A percentile compares a stretch with the other conserved stretches of the same genome.
phyloP scores from a whole-genome alignment of 305 asterid species.

The Plantago rigida region DNA sequence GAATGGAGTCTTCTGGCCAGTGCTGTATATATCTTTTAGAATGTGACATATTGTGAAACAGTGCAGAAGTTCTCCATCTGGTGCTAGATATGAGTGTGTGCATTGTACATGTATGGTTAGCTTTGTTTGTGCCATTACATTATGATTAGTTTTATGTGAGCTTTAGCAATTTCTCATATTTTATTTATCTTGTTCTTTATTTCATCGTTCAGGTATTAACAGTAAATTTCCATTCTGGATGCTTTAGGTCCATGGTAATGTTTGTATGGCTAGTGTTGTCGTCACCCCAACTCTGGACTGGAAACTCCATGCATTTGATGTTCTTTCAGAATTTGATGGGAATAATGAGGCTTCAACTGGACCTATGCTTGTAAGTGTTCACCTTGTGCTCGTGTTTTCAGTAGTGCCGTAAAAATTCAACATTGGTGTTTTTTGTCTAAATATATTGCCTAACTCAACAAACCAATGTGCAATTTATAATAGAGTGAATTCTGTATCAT shows the following conservation, averaged over 20 bases:
- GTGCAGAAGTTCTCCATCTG: not conserved
- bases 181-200: slow-evolving; percentile 18
- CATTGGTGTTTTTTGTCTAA: not conserved
- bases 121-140: not conserved
- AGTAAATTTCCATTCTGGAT: slow-evolving; percentile 25
- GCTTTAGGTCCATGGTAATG: slow-evolving; percentile 95
- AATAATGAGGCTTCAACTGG: slow-evolving; percentile 70
- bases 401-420: slow-evolving; percentile 12
- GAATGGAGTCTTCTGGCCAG: too few relatives aligned
- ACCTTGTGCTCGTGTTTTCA: slow-evolving; percentile 23
- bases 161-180: slow-evolving; percentile 16
- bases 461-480: too few relatives aligned
- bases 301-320: slow-evolving; percentile 96
- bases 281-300: slow-evolving; percentile 94
- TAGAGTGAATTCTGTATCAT: slow-evolving; percentile 7
- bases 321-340: slow-evolving; percentile 91
- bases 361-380: slow-evolving; percentile 77
- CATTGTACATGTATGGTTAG: too few relatives aligned
- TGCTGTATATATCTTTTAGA: too few relatives aligned
- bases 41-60: too few relatives aligned
- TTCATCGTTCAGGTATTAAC: slow-evolving; percentile 5
- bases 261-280: slow-evolving; percentile 90
- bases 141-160: slow-evolving; percentile 20
- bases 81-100: not conserved
- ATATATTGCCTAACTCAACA: too few relatives aligned